Base-by-base conservation (phyloP, 352 stramenopile species). In the Pythium oligandrum region DNA sequence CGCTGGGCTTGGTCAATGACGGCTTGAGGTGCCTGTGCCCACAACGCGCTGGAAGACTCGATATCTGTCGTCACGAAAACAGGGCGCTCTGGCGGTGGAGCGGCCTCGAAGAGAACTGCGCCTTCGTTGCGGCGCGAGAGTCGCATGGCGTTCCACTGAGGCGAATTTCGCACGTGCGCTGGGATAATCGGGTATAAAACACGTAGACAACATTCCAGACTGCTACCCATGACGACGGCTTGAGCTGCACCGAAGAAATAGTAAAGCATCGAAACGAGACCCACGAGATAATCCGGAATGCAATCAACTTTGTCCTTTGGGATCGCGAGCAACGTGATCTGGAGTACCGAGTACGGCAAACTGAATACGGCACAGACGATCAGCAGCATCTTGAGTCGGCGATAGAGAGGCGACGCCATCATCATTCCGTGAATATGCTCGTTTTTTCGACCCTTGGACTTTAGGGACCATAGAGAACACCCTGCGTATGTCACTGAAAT, bases 21-120 rank as follows among this genome's bases (percentile, higher is more conserved):
- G 12, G 69, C 46, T 42, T 80, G 64, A 1, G 68, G 72, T 0
- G 67, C 71, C n/a, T 71, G 64, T 0, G 68, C 78, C 82, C 82
- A 92, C 36, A 92, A 38, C 3, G 75, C 75, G 56, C 79, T 92
- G 4, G 77, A 88, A 5, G 71, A 73, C 51, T 92, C 82, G 47
- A 92, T 92, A 38, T 92, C 82, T 2, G 82, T 92, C 37, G 76
- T 78, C 32, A 92, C 79, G 44, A 92, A 92, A 26, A 90, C 72
- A 0, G 82, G 82, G 8, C 67, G 66, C 32, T 58, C 45, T 53
- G 66, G 73, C 1, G 75, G 63, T 1, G 60, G 45, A 4, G 59
- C 61, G 5, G 63, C 53, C 17, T 78, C 75, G 47, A 66, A 70
- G 9, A 43, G 6, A 3, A 44, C 31, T 35, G 37, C 66, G 17